phyloP scores from a whole-genome alignment of 1,139 yeast species.

The Hyphopichia buzzinii region DNA sequence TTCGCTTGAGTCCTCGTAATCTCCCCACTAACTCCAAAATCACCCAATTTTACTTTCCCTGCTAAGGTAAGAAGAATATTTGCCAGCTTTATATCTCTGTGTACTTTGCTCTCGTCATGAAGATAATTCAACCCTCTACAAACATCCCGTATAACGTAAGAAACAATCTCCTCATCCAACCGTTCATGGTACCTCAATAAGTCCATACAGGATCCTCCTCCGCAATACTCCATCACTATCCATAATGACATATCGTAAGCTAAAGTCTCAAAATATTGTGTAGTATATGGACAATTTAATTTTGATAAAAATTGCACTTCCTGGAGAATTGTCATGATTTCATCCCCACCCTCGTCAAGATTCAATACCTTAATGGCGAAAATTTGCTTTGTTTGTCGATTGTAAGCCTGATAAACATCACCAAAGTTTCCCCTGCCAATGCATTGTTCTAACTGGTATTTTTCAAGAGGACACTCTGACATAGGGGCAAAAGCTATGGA shows the following conservation, averaged over 20 bases:
- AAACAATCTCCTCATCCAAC: constrained; percentile 56
- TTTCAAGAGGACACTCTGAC: constrained; percentile 2
- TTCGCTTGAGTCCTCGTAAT: constrained; percentile 58
- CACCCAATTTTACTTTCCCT: constrained; percentile 73
- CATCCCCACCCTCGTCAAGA: constrained; percentile 72
- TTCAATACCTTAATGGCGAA: constrained; percentile 83
- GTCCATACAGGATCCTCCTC: constrained; percentile 88
- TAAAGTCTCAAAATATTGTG: constrained; percentile 63
- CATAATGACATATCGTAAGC: constrained; percentile 67
- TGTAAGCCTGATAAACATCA: constrained; percentile 70
- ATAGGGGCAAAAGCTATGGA: neutral
- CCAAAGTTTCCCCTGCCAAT: constrained; percentile 88
- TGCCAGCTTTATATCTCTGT: constrained; percentile 83
- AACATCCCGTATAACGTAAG: constrained; percentile 59
- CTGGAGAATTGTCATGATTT: constrained; percentile 62
- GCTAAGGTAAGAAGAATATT: constrained; percentile 64
- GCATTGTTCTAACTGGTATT: constrained; percentile 50
- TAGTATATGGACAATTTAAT: constrained; percentile 61
- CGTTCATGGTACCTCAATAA: constrained; percentile 51
- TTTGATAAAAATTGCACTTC: constrained; percentile 74
- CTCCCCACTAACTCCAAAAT: constrained; percentile 87
- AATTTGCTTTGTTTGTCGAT: constrained; percentile 25
- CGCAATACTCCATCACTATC: constrained; percentile 91
- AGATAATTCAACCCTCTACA: constrained; percentile 66
- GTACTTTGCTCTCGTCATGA: constrained; percentile 73